These are phyloP conservation scores for Phylloporus gajari DNA, from an alignment of 1,284 basidiomycete genomes.

Conservation along the genomic window DNA sequence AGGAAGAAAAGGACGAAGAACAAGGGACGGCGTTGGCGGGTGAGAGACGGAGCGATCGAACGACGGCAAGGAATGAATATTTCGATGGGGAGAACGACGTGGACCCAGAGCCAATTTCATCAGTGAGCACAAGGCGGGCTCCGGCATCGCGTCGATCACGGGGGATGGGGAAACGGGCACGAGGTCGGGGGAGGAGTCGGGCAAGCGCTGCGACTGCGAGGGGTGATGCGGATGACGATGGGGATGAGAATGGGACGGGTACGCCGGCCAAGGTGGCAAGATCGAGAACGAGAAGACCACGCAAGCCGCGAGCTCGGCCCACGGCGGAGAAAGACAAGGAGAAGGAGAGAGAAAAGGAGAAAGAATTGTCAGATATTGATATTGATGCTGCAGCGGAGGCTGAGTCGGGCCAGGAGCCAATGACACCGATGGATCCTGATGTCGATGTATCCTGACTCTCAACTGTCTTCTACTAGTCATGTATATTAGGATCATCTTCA, in stretches of 20 bases:
- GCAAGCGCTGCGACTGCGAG: slow-evolving; percentile 20
- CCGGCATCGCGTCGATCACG: slow-evolving; percentile 42
- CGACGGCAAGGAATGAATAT: slow-evolving; percentile 70
- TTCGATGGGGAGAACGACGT: slow-evolving; percentile 79
- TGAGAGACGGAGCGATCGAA: slow-evolving; percentile 64
- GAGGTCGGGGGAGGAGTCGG: slow-evolving; percentile 44
- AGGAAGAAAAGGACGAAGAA: slow-evolving; percentile 79
- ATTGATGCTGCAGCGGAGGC: slow-evolving; percentile 38
- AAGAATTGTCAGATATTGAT: slow-evolving; percentile 44
- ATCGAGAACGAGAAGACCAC: slow-evolving; percentile 31
- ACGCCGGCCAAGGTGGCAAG: slow-evolving; percentile 23
- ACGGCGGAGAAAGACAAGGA: slow-evolving; percentile 51
- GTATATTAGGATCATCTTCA: slow-evolving; percentile 8
- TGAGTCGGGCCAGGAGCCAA: slow-evolving; percentile 45
- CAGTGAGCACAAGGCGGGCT: slow-evolving; percentile 27
- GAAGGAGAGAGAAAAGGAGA: slow-evolving; percentile 53
- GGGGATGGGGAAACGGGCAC: slow-evolving; percentile 37
- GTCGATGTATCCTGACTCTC: slow-evolving; percentile 41
- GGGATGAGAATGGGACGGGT: slow-evolving; percentile 29
- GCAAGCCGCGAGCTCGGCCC: slow-evolving; percentile 42
- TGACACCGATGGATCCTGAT: slow-evolving; percentile 45
- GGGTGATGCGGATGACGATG: slow-evolving; percentile 40
- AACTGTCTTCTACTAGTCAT: too few relatives aligned
- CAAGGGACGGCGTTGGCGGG: slow-evolving; percentile 66
- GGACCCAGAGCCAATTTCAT: slow-evolving; percentile 55